Conservation (phyloP, 176 grass and related monocot genomes). For the Rhynchospora pubera region DNA sequence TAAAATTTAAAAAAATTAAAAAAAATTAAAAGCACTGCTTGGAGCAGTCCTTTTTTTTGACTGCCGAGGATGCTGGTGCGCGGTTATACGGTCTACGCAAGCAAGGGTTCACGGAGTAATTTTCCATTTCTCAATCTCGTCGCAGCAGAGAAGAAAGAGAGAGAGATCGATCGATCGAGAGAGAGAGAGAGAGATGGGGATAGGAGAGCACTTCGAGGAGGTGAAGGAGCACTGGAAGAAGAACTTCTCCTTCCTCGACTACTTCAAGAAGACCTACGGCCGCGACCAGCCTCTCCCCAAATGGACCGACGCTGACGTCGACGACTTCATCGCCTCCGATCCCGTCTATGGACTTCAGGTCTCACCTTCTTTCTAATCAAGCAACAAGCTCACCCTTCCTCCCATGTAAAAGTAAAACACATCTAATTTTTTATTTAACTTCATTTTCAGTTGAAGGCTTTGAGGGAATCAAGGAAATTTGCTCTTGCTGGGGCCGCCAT, state of each 20-base stretch:
- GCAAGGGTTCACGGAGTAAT: background rate
- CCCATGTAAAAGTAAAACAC: too few relatives aligned
- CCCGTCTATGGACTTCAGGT: slow-evolving; percentile 89
- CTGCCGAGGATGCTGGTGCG: too few relatives aligned
- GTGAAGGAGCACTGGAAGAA: slow-evolving; percentile 92
- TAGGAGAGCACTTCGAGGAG: slow-evolving; percentile 67
- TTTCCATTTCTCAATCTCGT: background rate
- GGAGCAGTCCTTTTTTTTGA: too few relatives aligned
- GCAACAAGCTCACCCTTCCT: too few relatives aligned
- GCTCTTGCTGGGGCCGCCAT: slow-evolving; percentile 43
- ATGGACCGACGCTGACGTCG: slow-evolving; percentile 78
- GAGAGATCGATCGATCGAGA: background rate
- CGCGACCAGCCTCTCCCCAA: slow-evolving; percentile 67
- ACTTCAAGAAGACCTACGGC: slow-evolving; percentile 95
- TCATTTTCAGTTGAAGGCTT: slow-evolving; percentile 53
- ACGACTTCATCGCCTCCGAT: slow-evolving; percentile 82
- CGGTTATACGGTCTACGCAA: too few relatives aligned
- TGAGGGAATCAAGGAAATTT: slow-evolving; percentile 80
- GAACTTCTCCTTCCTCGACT: slow-evolving; percentile 85
- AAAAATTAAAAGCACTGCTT: too few relatives aligned
- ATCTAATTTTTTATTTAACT: too few relatives aligned
- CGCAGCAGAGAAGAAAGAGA: background rate
- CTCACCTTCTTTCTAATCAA: background rate
- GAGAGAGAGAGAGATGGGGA: slow-evolving; percentile 29
- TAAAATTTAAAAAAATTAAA: too few relatives aligned